Evolutionary conservation across 345 rosid genomes (phyloP).

Genomic region (Syzygium jambos): DNA sequence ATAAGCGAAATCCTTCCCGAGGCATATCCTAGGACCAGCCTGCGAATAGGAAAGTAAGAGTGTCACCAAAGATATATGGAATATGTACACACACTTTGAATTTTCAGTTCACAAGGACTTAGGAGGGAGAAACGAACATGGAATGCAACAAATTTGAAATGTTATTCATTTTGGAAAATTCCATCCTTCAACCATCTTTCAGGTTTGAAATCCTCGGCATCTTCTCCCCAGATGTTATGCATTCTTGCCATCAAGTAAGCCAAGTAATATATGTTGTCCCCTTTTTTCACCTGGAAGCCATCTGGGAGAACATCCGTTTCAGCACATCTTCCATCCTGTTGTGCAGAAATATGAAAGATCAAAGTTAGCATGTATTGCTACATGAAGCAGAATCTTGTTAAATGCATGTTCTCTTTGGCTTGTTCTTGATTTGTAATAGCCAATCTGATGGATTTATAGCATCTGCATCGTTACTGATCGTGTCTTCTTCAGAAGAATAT

Average conservation of each 20-base stretch:
- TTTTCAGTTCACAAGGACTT: neutral
- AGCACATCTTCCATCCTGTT: conserved; percentile 54
- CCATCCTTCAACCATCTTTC: conserved; percentile 77
- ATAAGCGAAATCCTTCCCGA: conserved; percentile 74
- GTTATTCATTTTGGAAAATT: conserved; percentile 53
- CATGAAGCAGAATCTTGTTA: neutral
- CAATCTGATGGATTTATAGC: neutral
- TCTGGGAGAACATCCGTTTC: conserved; percentile 55
- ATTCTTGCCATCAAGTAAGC: conserved; percentile 81
- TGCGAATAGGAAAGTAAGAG: conserved; percentile 4
- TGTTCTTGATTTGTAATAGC: neutral
- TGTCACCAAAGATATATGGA: neutral
- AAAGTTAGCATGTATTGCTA: neutral
- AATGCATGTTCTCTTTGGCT: neutral
- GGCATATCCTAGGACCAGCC: conserved; percentile 85
- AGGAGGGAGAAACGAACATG: conserved; percentile 18
- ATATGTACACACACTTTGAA: neutral
- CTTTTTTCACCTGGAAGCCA: conserved; percentile 49
- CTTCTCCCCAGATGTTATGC: conserved; percentile 69
- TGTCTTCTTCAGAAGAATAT: neutral
- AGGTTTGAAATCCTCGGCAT: conserved; percentile 56
- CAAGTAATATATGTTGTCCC: conserved; percentile 45
- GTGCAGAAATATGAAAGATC: neutral
- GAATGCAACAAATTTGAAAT: conserved; percentile 66
- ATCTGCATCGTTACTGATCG: neutral